phyloP scores from a whole-genome alignment of 257 asterid species.

The Lithospermum erythrorhizon region DNA sequence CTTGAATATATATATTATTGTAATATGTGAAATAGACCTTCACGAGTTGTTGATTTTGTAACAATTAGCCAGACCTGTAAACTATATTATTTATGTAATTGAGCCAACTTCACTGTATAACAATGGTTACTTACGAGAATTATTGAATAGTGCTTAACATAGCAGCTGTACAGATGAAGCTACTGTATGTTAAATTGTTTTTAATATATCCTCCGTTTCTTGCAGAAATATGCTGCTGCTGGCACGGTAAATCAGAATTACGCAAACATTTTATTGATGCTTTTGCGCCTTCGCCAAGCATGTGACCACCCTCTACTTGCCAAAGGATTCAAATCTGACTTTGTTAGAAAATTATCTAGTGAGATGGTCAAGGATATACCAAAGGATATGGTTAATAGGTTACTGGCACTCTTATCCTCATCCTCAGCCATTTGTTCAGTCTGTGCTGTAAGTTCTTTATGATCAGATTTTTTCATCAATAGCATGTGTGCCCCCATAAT shows the following conservation, averaged over 20 bases:
- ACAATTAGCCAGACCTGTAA: too few species aligned
- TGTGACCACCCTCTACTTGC: slow-evolving; percentile 98
- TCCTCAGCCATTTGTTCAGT: slow-evolving; percentile 63
- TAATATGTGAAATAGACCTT: neutral
- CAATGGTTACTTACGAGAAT: neutral
- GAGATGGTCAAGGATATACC: slow-evolving; percentile 63
- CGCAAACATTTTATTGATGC: slow-evolving; percentile 88
- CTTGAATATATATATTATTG: neutral
- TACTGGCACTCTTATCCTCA: slow-evolving; percentile 53
- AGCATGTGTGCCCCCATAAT: neutral
- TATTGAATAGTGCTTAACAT: neutral
- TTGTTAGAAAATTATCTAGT: slow-evolving; percentile 52
- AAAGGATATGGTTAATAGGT: slow-evolving; percentile 35
- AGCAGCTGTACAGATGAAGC: neutral
- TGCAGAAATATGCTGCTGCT: slow-evolving; percentile 98
- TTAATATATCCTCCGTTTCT: neutral
- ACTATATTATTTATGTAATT: too few species aligned
- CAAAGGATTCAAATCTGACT: slow-evolving; percentile 58
- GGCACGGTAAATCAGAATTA: slow-evolving; percentile 94
- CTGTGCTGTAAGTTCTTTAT: slow-evolving; percentile 50
- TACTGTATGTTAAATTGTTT: neutral
- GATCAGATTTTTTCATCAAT: neutral
- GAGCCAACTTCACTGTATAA: neutral
- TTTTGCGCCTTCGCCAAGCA: slow-evolving; percentile 97
- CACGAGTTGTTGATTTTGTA: neutral